Evolutionary conservation across 2,329 filamentous ascomycete species (phyloP), one percentile per base, ranked within the genome.

Genomic region (Aspergillus terreus): DNA sequence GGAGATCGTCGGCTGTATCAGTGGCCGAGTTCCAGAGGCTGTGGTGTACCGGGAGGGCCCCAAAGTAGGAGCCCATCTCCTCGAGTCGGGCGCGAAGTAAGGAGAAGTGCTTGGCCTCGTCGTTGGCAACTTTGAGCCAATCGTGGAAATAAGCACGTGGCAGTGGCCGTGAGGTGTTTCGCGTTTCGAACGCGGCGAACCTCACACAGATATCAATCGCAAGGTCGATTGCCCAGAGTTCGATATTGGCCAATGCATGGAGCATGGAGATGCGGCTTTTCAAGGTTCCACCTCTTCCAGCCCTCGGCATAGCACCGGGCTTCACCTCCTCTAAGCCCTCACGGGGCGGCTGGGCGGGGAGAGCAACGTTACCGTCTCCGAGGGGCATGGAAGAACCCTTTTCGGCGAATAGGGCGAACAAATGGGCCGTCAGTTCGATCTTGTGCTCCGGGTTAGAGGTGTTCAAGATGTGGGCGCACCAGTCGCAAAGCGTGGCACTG

Each of bases 51-150:
- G 75, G 74, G 1, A 77, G 60, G 0, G 73, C 73, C 12, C 75
- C 75, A 42, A 76, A 77, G 45, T 63, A 60, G 25, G 72, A 75
- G 7, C 74, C 75, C 52, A 77, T 50, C 50, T 77, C 74, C 54
- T 77, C 75, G 4, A 77, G 63, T 17, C 75, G 62, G 0, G 72
- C 67, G 7, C 75, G 74, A 0, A 77, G 68, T 1, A 77, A 61
- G 6, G 75, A 76, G 51, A 77, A 77, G 52, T 77, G 75, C 43
- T 77, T 77, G 4, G 75, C 75, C 53, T 77, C 75, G 41, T 77
- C 75, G 38, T 69, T 75, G 15, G 75, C 75, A 1, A 77, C 75
- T 53, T 77, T 77, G 10, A 77, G 59, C 74, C 75, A 77, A 59
- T 77, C 75, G 52, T 76, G 71, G 56, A 75, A 77, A 54, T 74